Conservation (phyloP, 2,329 filamentous ascomycete genomes). For the Alternaria rosae region DNA sequence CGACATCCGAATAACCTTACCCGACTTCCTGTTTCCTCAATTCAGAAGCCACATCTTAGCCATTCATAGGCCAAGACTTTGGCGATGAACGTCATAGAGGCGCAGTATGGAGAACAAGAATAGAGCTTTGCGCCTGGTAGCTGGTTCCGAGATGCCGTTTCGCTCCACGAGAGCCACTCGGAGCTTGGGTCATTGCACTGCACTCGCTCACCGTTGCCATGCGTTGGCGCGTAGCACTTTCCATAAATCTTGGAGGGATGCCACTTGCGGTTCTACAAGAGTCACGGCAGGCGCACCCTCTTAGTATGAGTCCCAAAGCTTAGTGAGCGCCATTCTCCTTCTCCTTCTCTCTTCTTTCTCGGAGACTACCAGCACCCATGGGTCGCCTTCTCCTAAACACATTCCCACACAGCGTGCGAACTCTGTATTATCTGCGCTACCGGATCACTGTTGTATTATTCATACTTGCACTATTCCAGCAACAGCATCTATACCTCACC, state of each 20-base stretch:
- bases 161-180: background rate
- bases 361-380: constrained; percentile 7
- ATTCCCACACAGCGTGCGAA: constrained; percentile 13
- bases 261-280: constrained; percentile 1
- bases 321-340: background rate
- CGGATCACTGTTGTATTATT: constrained; percentile 23
- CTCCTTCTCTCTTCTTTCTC: background rate
- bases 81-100: constrained; percentile 1
- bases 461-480: constrained; percentile 24
- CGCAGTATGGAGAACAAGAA: background rate
- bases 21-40: background rate
- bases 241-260: background rate
- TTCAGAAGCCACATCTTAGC: background rate
- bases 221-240: background rate
- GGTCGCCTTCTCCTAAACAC: constrained; percentile 11
- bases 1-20: background rate
- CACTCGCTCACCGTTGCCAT: background rate
- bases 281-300: background rate
- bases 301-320: background rate
- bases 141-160: constrained; percentile 2
- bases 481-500: constrained; percentile 26
- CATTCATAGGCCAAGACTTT: background rate
- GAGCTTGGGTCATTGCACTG: background rate
- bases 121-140: background rate
- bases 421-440: constrained; percentile 12